Base-by-base conservation (phyloP, 768 basidiomycete genomes). In the Psilocybe cyanescens region DNA sequence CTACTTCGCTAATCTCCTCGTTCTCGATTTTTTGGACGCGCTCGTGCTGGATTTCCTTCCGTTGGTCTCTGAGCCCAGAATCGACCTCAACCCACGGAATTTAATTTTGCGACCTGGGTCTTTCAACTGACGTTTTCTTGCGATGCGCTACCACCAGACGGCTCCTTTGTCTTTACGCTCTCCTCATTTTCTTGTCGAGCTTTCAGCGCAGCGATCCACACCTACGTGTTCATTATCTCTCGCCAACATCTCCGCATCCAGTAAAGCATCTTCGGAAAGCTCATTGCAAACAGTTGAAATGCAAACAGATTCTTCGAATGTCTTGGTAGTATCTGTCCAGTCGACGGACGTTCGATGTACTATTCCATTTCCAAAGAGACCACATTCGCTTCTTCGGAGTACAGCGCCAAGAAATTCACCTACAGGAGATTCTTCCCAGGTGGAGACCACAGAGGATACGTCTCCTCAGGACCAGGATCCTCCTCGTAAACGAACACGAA, bases 191-290 rank as follows among this genome's bases (percentile, higher is more conserved):
- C 55, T 50, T 28, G 19, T 37, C 41, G 64, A 55, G 24, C 41
- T 37, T 24, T 8, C 63, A 30, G 24, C 60, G 33, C 58, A 63
- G 58, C 46, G 62, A 46, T 53, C 65, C 39, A 57, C 49, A 28
- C 55, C 67, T n/a, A 65, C 65, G 45, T 68, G 67, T 37, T 58
- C 61, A 9, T 44, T 68, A 11, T 68, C 67, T 35, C 61, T 68
- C 14, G 54, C 67, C 49, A 68, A 52, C 45, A 65, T 64, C 14
- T 66, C 62, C 14, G 67, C 57, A 37, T 62, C 60, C 3, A 45
- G 57, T 16, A 64, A 44, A 51, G 31, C 58, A 14, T 58, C 54
- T n/a, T 46, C 49, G 29, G 57, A 46, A 8, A 61, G 19, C 37
- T 44, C 57, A n/a, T 50, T 50, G 17, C 46, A 39, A 29, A 28